These are phyloP conservation scores for Rhodotorula kratochvilovae DNA, from an alignment of 768 basidiomycete species.

Conservation along the genomic window DNA sequence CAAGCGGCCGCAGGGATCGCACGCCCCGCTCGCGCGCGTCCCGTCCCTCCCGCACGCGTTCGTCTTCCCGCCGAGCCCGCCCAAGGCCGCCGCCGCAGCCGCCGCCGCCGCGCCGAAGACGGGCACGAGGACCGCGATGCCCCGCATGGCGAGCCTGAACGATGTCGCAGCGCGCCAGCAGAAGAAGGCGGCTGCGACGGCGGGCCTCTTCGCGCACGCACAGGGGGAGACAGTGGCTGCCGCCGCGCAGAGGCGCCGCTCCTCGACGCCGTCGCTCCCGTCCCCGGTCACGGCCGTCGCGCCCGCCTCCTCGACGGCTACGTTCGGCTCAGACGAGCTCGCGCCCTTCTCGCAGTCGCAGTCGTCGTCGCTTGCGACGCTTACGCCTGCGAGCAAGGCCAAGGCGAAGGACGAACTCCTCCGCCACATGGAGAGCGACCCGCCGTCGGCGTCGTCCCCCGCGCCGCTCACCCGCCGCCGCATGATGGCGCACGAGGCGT, in stretches of 20 bases:
- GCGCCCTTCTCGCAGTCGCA: background rate
- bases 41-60: constrained; percentile 35
- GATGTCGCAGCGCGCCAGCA: background rate
- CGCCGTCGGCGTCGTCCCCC: constrained; percentile 22
- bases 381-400: constrained; percentile 2
- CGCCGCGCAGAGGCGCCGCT: background rate
- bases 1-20: constrained; percentile 35
- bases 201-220: constrained; percentile 1
- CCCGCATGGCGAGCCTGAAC: background rate
- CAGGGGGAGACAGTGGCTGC: background rate
- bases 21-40: constrained; percentile 37
- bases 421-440: constrained; percentile 34
- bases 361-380: background rate
- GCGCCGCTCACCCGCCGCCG: background rate
- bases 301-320: background rate
- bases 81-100: background rate
- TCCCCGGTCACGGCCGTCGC: background rate
- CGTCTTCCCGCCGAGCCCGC: constrained; percentile 32
- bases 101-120: background rate
- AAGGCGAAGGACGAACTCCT: constrained; percentile 15
- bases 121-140: background rate
- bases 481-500: background rate
- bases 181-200: background rate
- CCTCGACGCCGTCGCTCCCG: background rate
- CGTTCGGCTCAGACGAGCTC: background rate